Conservation (phyloP, 1,139 yeast genomes). For the Magnusiomyces tetraspermus region DNA sequence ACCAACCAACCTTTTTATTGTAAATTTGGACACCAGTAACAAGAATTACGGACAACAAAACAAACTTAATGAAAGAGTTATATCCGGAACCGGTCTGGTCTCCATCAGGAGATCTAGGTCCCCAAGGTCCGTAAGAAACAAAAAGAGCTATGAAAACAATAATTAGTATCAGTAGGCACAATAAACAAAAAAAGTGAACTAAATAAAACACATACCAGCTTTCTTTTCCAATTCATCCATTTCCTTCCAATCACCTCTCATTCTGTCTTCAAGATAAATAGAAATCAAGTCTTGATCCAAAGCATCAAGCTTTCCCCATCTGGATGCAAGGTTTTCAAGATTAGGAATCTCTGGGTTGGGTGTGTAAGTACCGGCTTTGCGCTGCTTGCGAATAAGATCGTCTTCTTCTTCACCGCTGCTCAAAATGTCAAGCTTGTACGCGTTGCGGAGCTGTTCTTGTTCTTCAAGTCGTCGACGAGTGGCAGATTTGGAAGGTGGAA, state of each 20-base stretch:
- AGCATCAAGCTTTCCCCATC: constrained; percentile 35
- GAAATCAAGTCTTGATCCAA: constrained; percentile 37
- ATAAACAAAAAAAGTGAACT: neutral
- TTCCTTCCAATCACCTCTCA: constrained; percentile 36
- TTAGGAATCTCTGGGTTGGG: constrained; percentile 28
- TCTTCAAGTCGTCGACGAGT: constrained; percentile 16
- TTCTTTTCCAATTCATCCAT: constrained; percentile 32
- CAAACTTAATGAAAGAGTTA: constrained; percentile 21
- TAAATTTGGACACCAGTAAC: constrained; percentile 25
- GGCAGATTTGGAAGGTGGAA: neutral
- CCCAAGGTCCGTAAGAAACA: constrained; percentile 35
- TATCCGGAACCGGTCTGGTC: constrained; percentile 25
- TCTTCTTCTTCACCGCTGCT: constrained; percentile 28
- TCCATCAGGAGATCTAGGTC: constrained; percentile 27
- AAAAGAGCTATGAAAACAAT: constrained; percentile 21
- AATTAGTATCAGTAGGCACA: neutral
- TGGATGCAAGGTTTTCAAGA: constrained; percentile 23
- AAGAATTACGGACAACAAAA: constrained; percentile 22
- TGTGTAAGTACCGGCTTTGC: constrained; percentile 16
- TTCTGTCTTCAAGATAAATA: constrained; percentile 37
- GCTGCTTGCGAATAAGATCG: constrained; percentile 21
- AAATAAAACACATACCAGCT: constrained; percentile 28
- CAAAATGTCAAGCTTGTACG: constrained; percentile 22
- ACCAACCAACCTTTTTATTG: neutral
- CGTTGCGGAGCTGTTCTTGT: constrained; percentile 27